These are phyloP conservation scores for Xylariomycetidae sp. DNA, from an alignment of 2,329 filamentous ascomycete species.

Conservation along the genomic window DNA sequence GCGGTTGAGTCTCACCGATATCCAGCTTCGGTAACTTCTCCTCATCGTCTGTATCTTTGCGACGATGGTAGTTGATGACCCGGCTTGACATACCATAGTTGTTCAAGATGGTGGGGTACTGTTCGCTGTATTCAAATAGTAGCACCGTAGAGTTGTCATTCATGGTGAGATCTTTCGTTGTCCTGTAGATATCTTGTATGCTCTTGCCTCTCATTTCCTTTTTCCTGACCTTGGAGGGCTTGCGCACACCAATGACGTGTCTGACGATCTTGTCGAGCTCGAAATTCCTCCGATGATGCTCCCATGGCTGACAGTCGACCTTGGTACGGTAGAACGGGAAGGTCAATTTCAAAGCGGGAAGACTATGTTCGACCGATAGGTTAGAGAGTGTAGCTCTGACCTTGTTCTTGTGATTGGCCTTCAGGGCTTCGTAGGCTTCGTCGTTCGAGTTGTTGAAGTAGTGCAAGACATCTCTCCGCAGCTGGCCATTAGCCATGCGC, in stretches of 20 bases:
- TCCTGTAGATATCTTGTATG: conserved; percentile 71
- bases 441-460: conserved; percentile 97
- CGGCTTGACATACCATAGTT: conserved; percentile 98
- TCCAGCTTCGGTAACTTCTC: conserved; percentile 76
- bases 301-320: conserved; percentile 67
- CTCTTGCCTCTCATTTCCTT: conserved; percentile 79
- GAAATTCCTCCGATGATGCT: conserved; percentile 61
- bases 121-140: conserved; percentile 92
- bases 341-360: conserved; percentile 85
- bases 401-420: conserved; percentile 95
- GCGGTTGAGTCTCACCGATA: conserved; percentile 81
- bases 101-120: conserved; percentile 84
- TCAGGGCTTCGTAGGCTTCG: conserved; percentile 89
- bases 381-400: conserved; percentile 88
- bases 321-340: conserved; percentile 96
- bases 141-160: conserved; percentile 85
- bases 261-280: conserved; percentile 55
- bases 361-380: conserved; percentile 87
- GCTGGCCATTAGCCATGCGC: conserved; percentile 63
- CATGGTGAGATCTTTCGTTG: conserved; percentile 77
- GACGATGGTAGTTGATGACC: conserved; percentile 93
- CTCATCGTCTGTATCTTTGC: conserved; percentile 69
- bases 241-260: conserved; percentile 23
- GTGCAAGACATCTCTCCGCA: conserved; percentile 68
- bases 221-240: conserved; percentile 69